Base-by-base conservation (phyloP, 768 basidiomycete genomes). In the Mycena leptocephala region DNA sequence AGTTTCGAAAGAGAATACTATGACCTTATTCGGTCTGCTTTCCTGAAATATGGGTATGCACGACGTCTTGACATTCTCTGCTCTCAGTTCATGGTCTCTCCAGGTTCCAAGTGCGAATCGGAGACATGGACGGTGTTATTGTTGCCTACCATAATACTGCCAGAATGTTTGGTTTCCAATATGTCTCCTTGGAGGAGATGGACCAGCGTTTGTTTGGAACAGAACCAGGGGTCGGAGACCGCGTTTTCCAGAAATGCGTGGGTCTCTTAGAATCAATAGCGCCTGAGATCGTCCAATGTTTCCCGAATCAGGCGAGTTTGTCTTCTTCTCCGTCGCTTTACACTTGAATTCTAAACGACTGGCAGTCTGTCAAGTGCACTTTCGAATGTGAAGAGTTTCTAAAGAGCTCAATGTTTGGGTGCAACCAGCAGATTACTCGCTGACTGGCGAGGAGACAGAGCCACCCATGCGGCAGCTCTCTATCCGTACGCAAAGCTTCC, bases 1-100 rank as follows among this genome's bases (percentile, higher is more conserved):
- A 97, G 95, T 75, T 99, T 97, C 78, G 98, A 99, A 85, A 89
- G 92, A 76, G 98, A 99, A 83, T 96, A 97, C 80, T 98, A 97
- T 83, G 98, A 99, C 81, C 91, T 99, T 48, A 93, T 97, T 79
- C 92, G 98, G 6, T 94, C 96, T 18, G 97, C 96, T 1, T 98
- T 99, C 87, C 89, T 99, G 69, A 99, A 99, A 87, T 99, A 96
- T 83, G 94, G 91, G 95, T 95, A 76, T 41, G 86, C 39, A 32
- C 10, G 14, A 18, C 48, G 37, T 43, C 14, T 28, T 24, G 28
- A 11, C 26, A 18, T 71, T 28, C 64, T 53, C 9, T 30, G 6
- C 61, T 71, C 7, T 55, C 28, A 66, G 46, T 62, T 66, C 65
- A 69, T 48, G 55, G 46, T 39, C 35, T 39, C 30, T 51, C n/a